Evolutionary conservation across 2,329 filamentous ascomycete genomes (phyloP), one percentile per base, ranked within the genome.

Genomic region (Leptosphaerulina australis): DNA sequence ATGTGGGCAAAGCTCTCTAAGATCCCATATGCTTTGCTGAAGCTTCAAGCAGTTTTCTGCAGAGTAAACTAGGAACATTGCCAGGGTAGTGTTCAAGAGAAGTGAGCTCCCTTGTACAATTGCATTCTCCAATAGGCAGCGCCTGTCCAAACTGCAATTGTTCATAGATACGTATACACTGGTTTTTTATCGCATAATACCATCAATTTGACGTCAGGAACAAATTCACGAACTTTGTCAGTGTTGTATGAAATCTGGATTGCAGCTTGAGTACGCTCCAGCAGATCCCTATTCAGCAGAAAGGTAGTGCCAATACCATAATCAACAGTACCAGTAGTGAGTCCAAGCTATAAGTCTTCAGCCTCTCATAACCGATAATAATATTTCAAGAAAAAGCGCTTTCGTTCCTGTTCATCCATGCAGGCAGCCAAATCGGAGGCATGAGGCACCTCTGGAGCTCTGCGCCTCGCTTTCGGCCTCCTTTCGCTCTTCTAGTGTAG

Each of bases 381-480:
- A 31, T 58, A 58, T 5, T 54, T 36, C 15, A 18, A 29, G 51
- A 69, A 62, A 14, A 59, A 44, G 2, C 35, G 9, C 8, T 43
- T 25, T 1, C 69, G 17, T 10, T 63, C 62, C 7, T 61, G 40
- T 22, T 39, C 40, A 3, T 55, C 56, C 9, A 59, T 61, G 29
- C 45, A 57, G 4, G 63, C 63, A n/a, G 68, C 66, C 15, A 71
- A 50, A 15, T 68, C 67, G 5, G 58, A 58, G 6, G 68, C 47
- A 68, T 45, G 4, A 70, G 45, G 11, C 60, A 58, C 14, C 44
- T 21, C 5, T 48, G 43, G 0, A 61, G 37, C 18, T 39, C 49
- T 2, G 31, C 47, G 15, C 50, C 45, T 17, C 60, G 63, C 12
- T 62, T 67, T 24, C 67, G 65, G 65, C 59, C 67, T 3, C 64